Percentiles rank a stretch among this genome's conserved stretches.
These are phyloP conservation scores for Huntiella decipiens DNA, from an alignment of 2,329 filamentous ascomycete genomes.

Conservation along the genomic window DNA sequence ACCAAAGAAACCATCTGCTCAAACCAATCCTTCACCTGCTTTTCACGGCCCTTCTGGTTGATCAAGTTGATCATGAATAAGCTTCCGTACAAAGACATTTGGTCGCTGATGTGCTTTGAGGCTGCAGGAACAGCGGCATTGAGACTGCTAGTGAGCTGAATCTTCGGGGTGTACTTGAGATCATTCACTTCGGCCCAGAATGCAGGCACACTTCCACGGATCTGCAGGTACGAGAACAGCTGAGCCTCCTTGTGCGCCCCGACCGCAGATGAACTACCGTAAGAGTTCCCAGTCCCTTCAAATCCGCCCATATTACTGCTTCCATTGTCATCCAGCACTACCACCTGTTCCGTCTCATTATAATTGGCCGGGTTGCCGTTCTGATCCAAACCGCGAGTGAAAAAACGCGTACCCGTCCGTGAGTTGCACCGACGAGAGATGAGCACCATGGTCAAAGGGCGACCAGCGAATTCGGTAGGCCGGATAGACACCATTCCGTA, in stretches of 20 bases:
- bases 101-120: slow-evolving; percentile 76
- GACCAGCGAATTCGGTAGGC: slow-evolving; percentile 68
- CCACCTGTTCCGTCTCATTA: slow-evolving; percentile 91
- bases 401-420: slow-evolving; percentile 80
- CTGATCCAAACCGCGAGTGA: slow-evolving; percentile 85
- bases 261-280: slow-evolving; percentile 55
- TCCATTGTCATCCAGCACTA: slow-evolving; percentile 67
- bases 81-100: slow-evolving; percentile 83
- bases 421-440: slow-evolving; percentile 80
- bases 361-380: slow-evolving; percentile 94
- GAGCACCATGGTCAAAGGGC: slow-evolving; percentile 63
- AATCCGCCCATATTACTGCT: slow-evolving; percentile 60
- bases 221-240: slow-evolving; percentile 88
- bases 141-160: slow-evolving; percentile 61
- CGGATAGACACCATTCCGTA: slow-evolving; percentile 91
- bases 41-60: slow-evolving; percentile 86
- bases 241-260: slow-evolving; percentile 55
- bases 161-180: slow-evolving; percentile 73
- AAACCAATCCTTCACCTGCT: slow-evolving; percentile 78
- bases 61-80: slow-evolving; percentile 96
- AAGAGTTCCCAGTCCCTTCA: slow-evolving; percentile 42
- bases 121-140: slow-evolving; percentile 66
- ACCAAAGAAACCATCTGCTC: slow-evolving; percentile 72
- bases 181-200: slow-evolving; percentile 96
- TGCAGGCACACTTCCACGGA: slow-evolving; percentile 83